phyloP scores from a whole-genome alignment of 2,329 filamentous ascomycete genomes.

The Pezicula neosporulosa region DNA sequence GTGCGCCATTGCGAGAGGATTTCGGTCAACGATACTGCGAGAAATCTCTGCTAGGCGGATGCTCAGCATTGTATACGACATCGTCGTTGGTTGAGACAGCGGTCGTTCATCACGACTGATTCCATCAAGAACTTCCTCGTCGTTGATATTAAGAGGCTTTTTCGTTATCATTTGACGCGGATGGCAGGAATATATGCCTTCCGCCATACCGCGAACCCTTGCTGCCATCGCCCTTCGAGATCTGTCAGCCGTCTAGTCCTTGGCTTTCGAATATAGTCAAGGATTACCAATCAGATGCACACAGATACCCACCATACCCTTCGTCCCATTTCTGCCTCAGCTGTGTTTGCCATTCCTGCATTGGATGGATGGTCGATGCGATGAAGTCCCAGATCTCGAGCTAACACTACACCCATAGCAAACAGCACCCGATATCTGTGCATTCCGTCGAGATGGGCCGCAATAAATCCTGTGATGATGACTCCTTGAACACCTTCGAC shows the following conservation, averaged over 20 bases:
- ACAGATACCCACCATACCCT: conserved; percentile 37
- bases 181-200: conserved; percentile 31
- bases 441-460: conserved; percentile 30
- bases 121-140: conserved; percentile 31
- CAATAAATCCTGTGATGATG: conserved; percentile 30
- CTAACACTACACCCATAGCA: conserved; percentile 25
- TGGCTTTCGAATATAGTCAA: not conserved
- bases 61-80: conserved; percentile 34
- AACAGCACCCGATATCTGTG: conserved; percentile 27
- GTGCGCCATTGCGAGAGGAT: conserved; percentile 16
- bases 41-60: conserved; percentile 33
- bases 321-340: conserved; percentile 28
- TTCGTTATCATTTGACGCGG: conserved; percentile 32
- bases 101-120: conserved; percentile 14
- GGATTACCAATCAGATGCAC: conserved; percentile 32
- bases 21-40: conserved; percentile 30
- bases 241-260: not conserved
- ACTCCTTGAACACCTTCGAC: conserved; percentile 33
- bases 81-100: conserved; percentile 25
- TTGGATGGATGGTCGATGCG: conserved; percentile 11
- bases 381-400: conserved; percentile 13
- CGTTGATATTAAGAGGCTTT: conserved; percentile 31
- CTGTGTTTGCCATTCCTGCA: conserved; percentile 13
- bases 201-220: conserved; percentile 24
- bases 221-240: conserved; percentile 18